Evolutionary conservation across 2,329 filamentous ascomycete species (phyloP), one percentile per base, ranked within the genome.

Genomic region (Dactylellina cionopaga): DNA sequence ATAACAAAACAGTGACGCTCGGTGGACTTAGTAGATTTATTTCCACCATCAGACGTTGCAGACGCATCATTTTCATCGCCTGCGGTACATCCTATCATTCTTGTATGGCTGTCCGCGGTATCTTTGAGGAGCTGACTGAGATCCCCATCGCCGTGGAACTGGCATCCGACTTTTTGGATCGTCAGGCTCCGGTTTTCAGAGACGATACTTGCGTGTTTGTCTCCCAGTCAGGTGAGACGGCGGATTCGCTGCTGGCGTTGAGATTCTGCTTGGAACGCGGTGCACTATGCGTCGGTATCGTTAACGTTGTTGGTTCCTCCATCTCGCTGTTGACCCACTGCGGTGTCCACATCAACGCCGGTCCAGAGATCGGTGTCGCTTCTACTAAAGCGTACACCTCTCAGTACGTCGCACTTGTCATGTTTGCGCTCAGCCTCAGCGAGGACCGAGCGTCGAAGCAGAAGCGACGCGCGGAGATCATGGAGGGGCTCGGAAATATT

Each of bases 381-480:
- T 98, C 94, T 47, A 99, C 95, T 82, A 99, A 99, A 86, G 95
- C 95, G 37, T 99, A 99, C 84, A 99, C 95, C 11, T 98, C 95
- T 47, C 95, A 99, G 81, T 99, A 98, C 82, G 92, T 99, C 79
- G 96, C 95, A 81, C 97, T 99, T 92, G 91, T 98, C 83, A 99
- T 99, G 95, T 98, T 99, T 79, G 95, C 95, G 5, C 85, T 99
- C 75, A 97, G 93, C 27, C 87, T 99, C 68, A 95, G 92, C 79
- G 95, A 99, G 84, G 95, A 99, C 82, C 92, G 95, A 77, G 92
- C 93, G 41, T 97, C 92, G 77, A 99, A 99, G 88, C 87, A 90
- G 79, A 88, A 90, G 84, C 88, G 94, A 79, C 90, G 95, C 29
- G 89, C 95, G 82, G 93, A 97, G 83, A 98, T 99, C 79, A 97